Evolutionary conservation across 2,329 filamentous ascomycete genomes (phyloP), one percentile per base, ranked within the genome.

Genomic region (Aureobasidium sp.): DNA sequence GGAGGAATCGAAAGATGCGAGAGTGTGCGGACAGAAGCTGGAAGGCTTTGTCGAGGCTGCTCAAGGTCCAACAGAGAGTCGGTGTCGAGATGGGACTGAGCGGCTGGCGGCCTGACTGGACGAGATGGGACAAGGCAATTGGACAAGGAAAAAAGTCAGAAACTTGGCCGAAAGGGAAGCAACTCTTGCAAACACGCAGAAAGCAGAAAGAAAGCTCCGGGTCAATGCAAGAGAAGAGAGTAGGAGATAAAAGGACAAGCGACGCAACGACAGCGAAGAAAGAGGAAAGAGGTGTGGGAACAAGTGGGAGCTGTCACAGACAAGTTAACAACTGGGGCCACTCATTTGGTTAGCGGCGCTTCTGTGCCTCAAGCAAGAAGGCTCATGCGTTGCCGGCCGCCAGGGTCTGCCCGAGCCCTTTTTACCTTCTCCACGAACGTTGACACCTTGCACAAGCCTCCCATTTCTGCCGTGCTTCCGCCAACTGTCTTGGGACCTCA

Each of bases 41-140:
- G 30, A 19, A 12, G 29, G 39, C 6, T 17, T 39, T 21, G 25
- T 29, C 24, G n/a, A 16, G 34, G 17, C 7, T 2, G 27, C 44
- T 38, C 44, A 32, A 48, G 30, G 30, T 37, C 16, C 5, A 39
- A 29, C 16, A 12, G 24, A 39, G 19, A 22, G 45, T 27, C 24
- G 34, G 19, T 29, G 45, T 38, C 45, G 21, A 19, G 35, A 30
- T 25, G 25, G 45, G n/a, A n/a, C n/a, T n/a, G 32, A 35, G 32
- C 32, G 11, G 24, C 45, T 22, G 45, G 24, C 34, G 25, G 45
- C 34, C 45, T 50, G 34, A 66, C 66, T 60, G 64, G 62, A 63
- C 62, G 66, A 62, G 61, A 59, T 61, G 60, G 60, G 55, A 60
- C 58, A 66, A 60, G n/a, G n/a, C 60, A 60, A 60, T 17, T 60